Evolutionary conservation across 768 basidiomycete species (phyloP).

Genomic region (Mycena alexandri): DNA sequence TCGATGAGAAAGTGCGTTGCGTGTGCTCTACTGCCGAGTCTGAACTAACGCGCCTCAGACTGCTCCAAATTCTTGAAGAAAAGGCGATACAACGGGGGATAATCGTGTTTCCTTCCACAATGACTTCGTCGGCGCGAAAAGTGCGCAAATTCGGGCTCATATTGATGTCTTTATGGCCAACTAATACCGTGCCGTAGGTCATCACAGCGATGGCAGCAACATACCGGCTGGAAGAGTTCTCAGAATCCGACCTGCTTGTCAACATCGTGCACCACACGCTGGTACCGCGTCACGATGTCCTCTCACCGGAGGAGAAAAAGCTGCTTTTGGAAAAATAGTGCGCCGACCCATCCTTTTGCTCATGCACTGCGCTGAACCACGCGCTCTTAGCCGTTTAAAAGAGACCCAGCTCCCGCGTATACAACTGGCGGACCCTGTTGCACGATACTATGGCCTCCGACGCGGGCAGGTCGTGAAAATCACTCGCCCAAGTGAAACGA

Average conservation of each 20-base stretch:
- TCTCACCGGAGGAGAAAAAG: constrained; percentile 89
- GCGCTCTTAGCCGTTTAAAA: constrained; percentile 83
- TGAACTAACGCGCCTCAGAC: constrained; percentile 57
- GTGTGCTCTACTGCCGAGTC: constrained; percentile 1
- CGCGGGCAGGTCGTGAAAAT: constrained; percentile 99
- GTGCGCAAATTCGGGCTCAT: constrained; percentile 54
- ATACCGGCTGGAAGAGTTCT: constrained; percentile 95
- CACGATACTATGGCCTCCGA: constrained; percentile 95
- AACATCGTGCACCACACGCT: constrained; percentile 98
- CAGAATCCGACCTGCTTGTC: constrained; percentile 95
- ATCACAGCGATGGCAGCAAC: constrained; percentile 90
- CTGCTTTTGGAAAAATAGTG: constrained; percentile 92
- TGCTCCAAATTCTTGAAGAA: constrained; percentile 91
- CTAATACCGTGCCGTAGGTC: constrained; percentile 65
- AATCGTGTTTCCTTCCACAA: constrained; percentile 94
- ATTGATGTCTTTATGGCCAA: constrained; percentile 27
- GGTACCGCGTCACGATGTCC: constrained; percentile 93
- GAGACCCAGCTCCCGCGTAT: constrained; percentile 98
- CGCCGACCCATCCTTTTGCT: constrained; percentile 50
- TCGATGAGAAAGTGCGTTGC: constrained; percentile 93
- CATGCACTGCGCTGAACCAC: constrained; percentile 22
- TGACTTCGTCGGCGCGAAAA: constrained; percentile 97
- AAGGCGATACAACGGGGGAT: constrained; percentile 92
- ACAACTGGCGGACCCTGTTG: constrained; percentile 96
- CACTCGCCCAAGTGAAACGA: constrained; percentile 95